Evolutionary conservation across 2,329 filamentous ascomycete species (phyloP).

Genomic region (Pseudocercospora fijiensis): DNA sequence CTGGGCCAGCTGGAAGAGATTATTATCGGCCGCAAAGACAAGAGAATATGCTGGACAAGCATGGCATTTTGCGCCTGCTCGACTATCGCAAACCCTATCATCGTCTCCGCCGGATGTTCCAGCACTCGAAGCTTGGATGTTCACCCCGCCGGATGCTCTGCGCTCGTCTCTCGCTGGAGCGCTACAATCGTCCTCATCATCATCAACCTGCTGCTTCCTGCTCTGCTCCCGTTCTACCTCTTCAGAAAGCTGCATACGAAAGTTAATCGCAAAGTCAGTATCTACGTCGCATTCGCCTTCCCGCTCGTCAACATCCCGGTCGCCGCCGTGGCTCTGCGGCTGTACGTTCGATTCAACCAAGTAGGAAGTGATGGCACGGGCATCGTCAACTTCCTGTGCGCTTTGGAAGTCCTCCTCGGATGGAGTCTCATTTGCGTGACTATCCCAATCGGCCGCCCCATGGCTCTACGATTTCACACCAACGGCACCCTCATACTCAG

Average conservation of each 20-base stretch:
- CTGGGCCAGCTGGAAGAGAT: slow-evolving; percentile 3
- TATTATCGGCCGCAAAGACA: not conserved
- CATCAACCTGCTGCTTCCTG: slow-evolving; percentile 1
- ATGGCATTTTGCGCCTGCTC: not conserved
- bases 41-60: slow-evolving; percentile 4
- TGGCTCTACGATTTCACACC: slow-evolving; percentile 3
- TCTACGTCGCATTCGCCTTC: slow-evolving; percentile 6
- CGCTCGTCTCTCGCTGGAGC: slow-evolving; percentile 6
- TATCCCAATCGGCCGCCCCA: slow-evolving; percentile 1
- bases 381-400: slow-evolving; percentile 3
- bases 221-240: slow-evolving; percentile 1
- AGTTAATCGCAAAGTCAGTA: slow-evolving; percentile 2
- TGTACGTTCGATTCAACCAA: not conserved
- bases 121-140: not conserved
- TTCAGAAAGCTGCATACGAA: slow-evolving; percentile 6
- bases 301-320: slow-evolving; percentile 1
- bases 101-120: not conserved
- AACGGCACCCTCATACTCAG: slow-evolving; percentile 7
- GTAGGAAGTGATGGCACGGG: not conserved
- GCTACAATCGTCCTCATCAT: slow-evolving; percentile 1
- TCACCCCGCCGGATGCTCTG: not conserved
- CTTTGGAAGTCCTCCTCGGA: not conserved
- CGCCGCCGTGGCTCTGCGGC: not conserved
- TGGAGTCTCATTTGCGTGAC: slow-evolving; percentile 5
- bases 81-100: not conserved